These are phyloP conservation scores for Colletotrichum melonis DNA, from an alignment of 2,329 filamentous ascomycete species.

Conservation along the genomic window DNA sequence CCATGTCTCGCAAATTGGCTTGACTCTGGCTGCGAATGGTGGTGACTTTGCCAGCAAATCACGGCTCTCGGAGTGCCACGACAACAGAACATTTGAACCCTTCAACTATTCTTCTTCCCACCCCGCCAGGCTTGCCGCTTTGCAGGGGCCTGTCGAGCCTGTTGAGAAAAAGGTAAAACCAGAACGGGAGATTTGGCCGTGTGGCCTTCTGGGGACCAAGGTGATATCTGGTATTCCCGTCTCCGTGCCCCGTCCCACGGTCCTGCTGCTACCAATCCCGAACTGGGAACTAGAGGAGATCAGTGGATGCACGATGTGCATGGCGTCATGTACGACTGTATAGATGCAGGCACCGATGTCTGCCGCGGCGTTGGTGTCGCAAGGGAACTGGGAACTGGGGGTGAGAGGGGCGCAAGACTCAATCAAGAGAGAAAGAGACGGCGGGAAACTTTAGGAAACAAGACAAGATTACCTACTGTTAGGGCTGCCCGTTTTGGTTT, in stretches of 20 bases:
- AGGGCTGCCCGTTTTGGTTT: conserved; percentile 7
- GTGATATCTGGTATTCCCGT: not conserved
- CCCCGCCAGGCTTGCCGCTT: not conserved
- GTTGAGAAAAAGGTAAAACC: not conserved
- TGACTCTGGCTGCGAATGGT: not conserved
- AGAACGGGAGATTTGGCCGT: conserved; percentile 4
- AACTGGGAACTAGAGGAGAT: conserved; percentile 13
- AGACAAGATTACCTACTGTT: not conserved
- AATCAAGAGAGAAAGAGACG: not conserved
- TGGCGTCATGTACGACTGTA: conserved; percentile 31
- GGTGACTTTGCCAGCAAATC: conserved; percentile 19
- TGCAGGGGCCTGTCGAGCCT: not conserved
- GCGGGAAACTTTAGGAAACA: not conserved
- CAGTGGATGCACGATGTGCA: conserved; percentile 21
- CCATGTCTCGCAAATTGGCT: conserved; percentile 24
- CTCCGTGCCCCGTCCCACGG: not conserved
- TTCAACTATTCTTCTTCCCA: not conserved
- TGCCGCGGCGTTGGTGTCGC: conserved; percentile 19
- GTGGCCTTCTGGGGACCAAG: not conserved
- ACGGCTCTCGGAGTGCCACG: conserved; percentile 23
- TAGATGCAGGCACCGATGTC: conserved; percentile 33
- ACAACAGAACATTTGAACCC: not conserved
- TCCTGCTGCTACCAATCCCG: not conserved
- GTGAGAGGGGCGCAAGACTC: not conserved
- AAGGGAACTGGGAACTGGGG: conserved; percentile 13